Base-by-base conservation (phyloP, 2,329 filamentous ascomycete genomes). In the Ophiostoma himal-ulmi region DNA sequence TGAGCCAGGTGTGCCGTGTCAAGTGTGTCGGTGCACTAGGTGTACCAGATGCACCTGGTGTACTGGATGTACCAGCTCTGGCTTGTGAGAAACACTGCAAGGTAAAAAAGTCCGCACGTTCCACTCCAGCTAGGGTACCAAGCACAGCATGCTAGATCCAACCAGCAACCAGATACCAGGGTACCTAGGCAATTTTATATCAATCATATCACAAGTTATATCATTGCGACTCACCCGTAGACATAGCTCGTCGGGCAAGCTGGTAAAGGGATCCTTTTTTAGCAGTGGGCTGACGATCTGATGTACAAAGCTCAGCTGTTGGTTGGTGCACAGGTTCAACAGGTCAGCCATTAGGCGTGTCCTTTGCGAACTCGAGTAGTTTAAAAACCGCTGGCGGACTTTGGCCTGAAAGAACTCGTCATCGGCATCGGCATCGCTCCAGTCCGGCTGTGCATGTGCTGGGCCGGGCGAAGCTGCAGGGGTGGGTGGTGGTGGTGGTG, bases 221-320 rank as follows among this genome's bases (percentile, higher is more conserved):
- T 34, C 26, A 62, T 34, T 5, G 26, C 13, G 14, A 57, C 89
- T 78, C 86, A 96, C 93, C 76, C 93, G 85, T 72, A 99, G 82
- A 79, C 94, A 98, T 62, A 99, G 82, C 80, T 99, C 95, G 77
- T 96, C 94, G 0, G 95, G 95, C 69, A 99, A 85, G 71, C 91
- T 91, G 68, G 90, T 92, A 77, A 99, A 98, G 0, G 95, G 95
- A 78, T 99, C 95, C 79, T 97, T 97, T 81, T 97, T 97, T 74
- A 99, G 82, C 73, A 96, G 82, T 37, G 95, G 95, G 78, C 93
- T 94, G 75, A 99, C 94, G 80, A 97, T 96, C 78, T 96, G 93
- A 75, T 96, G 93, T 26, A 99, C 94, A 78, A 97, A 98, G 80
- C 93, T 97, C 74, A 99, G 84, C 79, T 96, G 91, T 77, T 96